Conservation (phyloP, 257 asterid genomes). For the Craterostigma plantagineum region DNA sequence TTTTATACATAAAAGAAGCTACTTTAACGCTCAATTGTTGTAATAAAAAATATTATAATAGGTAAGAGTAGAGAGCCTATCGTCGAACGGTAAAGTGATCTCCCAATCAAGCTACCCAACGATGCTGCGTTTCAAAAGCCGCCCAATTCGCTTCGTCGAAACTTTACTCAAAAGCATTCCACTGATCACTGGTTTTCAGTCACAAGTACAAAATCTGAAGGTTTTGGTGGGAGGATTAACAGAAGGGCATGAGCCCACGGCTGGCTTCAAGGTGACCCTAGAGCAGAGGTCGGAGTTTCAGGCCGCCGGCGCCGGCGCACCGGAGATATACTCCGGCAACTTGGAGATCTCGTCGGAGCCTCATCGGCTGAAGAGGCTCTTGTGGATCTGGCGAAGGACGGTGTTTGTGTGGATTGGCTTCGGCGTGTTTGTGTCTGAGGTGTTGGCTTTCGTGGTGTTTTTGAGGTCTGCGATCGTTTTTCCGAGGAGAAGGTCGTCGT, state of each 20-base stretch:
- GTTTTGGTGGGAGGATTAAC: constrained; percentile 32
- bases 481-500: no score
- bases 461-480: background rate
- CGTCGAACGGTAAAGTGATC: constrained; percentile 33
- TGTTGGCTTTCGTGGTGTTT: constrained; percentile 9
- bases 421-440: constrained; percentile 40
- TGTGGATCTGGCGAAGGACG: constrained; percentile 78
- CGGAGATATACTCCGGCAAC: constrained; percentile 60
- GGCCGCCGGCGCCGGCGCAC: constrained; percentile 44
- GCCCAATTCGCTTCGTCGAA: constrained; percentile 40
- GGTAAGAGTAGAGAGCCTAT: constrained; percentile 70
- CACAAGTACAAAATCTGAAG: constrained; percentile 58
- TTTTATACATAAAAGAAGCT: background rate
- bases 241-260: constrained; percentile 50
- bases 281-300: constrained; percentile 70
- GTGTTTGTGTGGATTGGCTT: constrained; percentile 69
- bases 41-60: constrained; percentile 8
- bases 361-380: constrained; percentile 33
- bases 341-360: constrained; percentile 52
- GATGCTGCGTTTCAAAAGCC: constrained; percentile 61
- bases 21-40: constrained; percentile 2
- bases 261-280: constrained; percentile 43
- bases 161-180: constrained; percentile 60
- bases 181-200: constrained; percentile 46
- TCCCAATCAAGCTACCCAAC: constrained; percentile 50